Conservation (phyloP, 208 protist genomes). For the Angomonas ambiguus region DNA sequence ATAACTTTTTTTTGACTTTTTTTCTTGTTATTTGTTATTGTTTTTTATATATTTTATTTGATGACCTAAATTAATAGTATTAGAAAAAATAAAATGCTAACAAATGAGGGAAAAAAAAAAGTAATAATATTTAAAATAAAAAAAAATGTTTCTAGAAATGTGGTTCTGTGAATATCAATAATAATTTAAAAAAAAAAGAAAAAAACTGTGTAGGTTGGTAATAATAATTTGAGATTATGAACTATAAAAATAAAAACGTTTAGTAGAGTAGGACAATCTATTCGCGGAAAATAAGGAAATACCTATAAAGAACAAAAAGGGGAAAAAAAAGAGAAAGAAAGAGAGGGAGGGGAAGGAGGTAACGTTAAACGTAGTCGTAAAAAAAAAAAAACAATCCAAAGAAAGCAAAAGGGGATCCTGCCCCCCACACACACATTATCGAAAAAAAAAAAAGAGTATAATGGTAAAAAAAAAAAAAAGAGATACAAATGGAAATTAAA, state of each 20-base stretch:
- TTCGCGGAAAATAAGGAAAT: no score
- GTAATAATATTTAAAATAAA: neutral
- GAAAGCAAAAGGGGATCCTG: no score
- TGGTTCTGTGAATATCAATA: no score
- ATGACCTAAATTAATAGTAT: slow-evolving; percentile 5
- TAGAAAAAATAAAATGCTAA: no score
- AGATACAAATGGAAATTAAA: neutral
- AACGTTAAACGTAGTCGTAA: no score
- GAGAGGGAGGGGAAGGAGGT: no score
- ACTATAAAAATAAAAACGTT: no score
- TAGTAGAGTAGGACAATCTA: no score
- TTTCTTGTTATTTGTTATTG: neutral
- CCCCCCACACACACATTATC: no score
- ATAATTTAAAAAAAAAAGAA: neutral
- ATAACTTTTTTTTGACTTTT: neutral
- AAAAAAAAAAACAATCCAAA: neutral
- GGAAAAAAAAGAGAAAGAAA: neutral
- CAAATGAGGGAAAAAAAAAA: neutral
- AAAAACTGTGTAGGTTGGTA: no score
- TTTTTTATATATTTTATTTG: slow-evolving; percentile 9
- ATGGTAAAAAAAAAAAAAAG: slow-evolving; percentile 10
- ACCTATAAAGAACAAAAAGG: slow-evolving; percentile 4
- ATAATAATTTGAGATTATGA: no score
- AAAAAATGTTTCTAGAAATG: neutral
- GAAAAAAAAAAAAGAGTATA: neutral